Base-by-base conservation (phyloP, 805 yeast species). In the Suhomyces prunicola region DNA sequence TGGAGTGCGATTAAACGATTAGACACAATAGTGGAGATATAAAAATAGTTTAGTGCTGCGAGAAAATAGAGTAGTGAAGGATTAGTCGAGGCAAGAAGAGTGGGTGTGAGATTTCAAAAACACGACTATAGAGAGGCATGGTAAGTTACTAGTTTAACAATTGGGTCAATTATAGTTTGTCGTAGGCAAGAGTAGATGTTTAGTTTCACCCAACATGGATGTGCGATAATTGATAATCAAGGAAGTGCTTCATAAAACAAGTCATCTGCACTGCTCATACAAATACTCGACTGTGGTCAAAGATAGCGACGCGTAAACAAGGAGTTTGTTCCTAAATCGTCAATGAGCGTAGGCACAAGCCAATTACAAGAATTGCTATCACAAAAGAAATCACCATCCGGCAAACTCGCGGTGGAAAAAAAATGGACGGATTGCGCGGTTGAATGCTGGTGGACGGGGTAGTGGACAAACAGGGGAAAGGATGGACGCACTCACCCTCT, bases 381-480 rank as follows among this genome's bases (percentile, higher is more conserved):
- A 42, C 46, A 42, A 42, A 42, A 42, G 31, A 22, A 41, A 22
- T 41, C 45, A 24, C 46, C 31, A 42, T 22, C 19, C 31, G 46
- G 46, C 31, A 8, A 42, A 42, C 31, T 42, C 31, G 27, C 46
- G 46, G 31, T 22, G 6, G 31, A 24, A 22, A 42, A 42, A 22
- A 42, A 39, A 19, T 39, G 24, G 42, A 39, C 42, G 31, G 31
- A 23, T 22, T 42, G 46, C 46, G 46, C 46, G 46, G 46, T 23
- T 42, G 31, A 42, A 22, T 17, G 46, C 46, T 42, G 46, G 46
- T 42, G 46, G 46, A 24, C 9, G 46, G 46, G 31, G 46, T 42
- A 42, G 46, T 42, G 46, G 46, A 24, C 46, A 24, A 22, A 42
- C 46, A 42, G 31, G 31, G 31, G 17, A 23, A 24, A 42, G 29